Base-by-base conservation (phyloP, 2,329 filamentous ascomycete species). In the Hysterium pulicare region DNA sequence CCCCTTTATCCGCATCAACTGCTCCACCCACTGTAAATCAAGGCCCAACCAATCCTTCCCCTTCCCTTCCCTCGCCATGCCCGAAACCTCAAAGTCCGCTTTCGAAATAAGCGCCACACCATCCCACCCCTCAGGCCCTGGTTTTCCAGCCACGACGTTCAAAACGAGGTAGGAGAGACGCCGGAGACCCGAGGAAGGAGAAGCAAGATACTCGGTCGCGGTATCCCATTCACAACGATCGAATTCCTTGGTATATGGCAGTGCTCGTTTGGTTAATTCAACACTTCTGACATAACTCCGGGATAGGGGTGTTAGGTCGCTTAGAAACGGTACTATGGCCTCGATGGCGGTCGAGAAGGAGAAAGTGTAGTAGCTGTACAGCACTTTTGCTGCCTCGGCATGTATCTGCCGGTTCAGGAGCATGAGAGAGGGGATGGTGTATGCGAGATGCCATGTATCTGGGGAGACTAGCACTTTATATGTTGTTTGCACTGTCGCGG, bases 331-430 rank as follows among this genome's bases (percentile, higher is more conserved):
- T 1, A 75, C 71, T 5, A 81, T 71, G 13, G 80, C 78, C 60
- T 84, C 81, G 49, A 84, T 69, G 60, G 79, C 71, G 36, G 71
- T 71, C 47, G 75, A 76, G 58, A 84, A 84, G 53, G 77, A 74
- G 58, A 84, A 83, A 1, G 68, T 67, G 56, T 82, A 77, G 42
- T 59, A 66, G 6, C 67, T 69, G 60, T 84, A 84, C 3, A 84
- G 66, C 13, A 79, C 57, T 44, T 75, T 70, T 3, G 74, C 66
- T n/a, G 76, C 74, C 58, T 84, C 81, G 45, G 70, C 66, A 57
- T 82, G 70, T 38, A 82, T 58, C 42, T 66, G 58, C 2, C 53
- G 59, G 36, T 53, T 56, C 9, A 62, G 43, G 7, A 47, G 32
- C 17, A 64, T 55, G 6, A 65, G 53, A 0, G 51, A 56, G 20